Evolutionary conservation across 257 asterid species (phyloP).

Genomic region (Salvia miltiorrhiza): DNA sequence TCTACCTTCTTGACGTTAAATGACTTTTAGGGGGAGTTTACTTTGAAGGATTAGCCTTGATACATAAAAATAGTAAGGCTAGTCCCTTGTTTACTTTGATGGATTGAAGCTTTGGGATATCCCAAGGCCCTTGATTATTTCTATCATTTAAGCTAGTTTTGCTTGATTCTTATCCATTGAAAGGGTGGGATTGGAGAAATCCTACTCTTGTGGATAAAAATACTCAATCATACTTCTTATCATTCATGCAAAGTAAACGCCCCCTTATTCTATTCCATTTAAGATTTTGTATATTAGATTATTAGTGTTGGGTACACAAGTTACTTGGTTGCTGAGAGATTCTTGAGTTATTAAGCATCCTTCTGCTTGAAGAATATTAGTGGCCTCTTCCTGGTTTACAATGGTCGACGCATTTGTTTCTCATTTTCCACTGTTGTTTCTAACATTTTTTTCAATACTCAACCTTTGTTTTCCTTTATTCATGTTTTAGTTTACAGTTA

Average conservation of each 20-base stretch:
- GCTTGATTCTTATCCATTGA: no score
- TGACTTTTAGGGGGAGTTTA: no score
- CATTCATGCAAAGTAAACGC: no score
- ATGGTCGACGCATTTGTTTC: neutral
- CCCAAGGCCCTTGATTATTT: no score
- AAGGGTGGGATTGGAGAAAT: no score
- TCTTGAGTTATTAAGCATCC: conserved; percentile 17
- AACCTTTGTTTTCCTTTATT: neutral
- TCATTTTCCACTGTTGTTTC: neutral
- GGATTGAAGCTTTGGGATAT: no score
- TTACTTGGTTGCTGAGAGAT: conserved; percentile 11
- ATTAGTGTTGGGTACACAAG: neutral
- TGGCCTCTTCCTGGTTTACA: neutral
- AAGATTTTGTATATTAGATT: neutral
- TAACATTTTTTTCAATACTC: neutral
- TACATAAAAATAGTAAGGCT: no score
- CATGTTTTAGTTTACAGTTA: neutral
- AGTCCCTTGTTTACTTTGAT: no score
- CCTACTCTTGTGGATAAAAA: no score
- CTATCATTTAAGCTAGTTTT: no score
- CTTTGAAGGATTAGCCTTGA: no score
- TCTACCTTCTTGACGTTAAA: neutral
- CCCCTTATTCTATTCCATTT: neutral
- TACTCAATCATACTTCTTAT: no score
- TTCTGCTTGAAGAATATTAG: neutral